Conservation (phyloP, 225 moss, liverwort and hornwort genomes). For the Physcomitrellopsis africana region DNA sequence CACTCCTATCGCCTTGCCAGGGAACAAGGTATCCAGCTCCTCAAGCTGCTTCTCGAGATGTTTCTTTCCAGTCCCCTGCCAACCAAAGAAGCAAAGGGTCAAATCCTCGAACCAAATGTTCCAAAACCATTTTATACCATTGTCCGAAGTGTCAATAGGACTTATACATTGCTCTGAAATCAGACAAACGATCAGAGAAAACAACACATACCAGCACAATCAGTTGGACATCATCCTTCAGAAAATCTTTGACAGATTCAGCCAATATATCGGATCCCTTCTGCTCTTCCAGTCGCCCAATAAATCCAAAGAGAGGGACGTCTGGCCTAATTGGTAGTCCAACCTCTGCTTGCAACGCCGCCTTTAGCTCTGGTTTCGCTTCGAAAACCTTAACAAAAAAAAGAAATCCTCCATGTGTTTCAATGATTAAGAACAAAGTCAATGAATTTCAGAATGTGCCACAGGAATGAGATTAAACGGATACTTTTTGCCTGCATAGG, state of each 20-base stretch:
- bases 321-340: constrained; percentile 69
- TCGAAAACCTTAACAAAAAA: constrained; percentile 60
- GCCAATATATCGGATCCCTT: constrained; percentile 92
- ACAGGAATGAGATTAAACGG: neutral
- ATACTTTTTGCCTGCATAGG: neutral
- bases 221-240: constrained; percentile 72
- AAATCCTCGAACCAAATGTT: too few relatives aligned
- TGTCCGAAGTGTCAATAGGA: too few relatives aligned
- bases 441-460: neutral
- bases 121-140: too few relatives aligned
- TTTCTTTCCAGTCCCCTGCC: constrained; percentile 92
- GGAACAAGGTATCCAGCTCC: constrained; percentile 67
- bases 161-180: neutral
- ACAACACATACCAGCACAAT: constrained; percentile 64
- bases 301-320: constrained; percentile 88
- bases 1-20: constrained; percentile 77
- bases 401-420: neutral
- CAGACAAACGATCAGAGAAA: neutral
- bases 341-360: constrained; percentile 85
- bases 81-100: neutral
- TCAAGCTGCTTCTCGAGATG: constrained; percentile 77
- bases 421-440: neutral
- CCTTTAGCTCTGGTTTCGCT: constrained; percentile 72
- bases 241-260: constrained; percentile 72
- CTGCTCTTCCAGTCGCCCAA: constrained; percentile 92